Base-by-base conservation (phyloP, 1,139 yeast genomes). In the Saccharomyces hybrid region DNA sequence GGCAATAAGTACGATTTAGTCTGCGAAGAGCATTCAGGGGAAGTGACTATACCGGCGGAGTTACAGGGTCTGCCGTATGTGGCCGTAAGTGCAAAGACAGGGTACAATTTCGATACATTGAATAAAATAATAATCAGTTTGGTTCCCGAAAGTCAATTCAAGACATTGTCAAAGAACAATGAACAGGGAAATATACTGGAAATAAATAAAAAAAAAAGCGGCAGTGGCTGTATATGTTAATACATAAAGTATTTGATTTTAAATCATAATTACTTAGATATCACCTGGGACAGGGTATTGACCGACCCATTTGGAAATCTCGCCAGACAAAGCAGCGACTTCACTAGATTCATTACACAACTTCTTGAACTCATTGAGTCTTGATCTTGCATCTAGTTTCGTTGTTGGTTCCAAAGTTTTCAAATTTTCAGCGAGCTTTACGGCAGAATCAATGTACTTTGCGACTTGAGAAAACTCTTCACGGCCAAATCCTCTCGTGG, bases 61-160 rank as follows among this genome's bases (percentile, higher is more conserved):
- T 19, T 38, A 19, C 44, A 38, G 19, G 44, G 26, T 38, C 25
- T 38, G 38, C 73, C 65, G 60, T 89, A 89, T 68, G 88, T 88
- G 84, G 69, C 86, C 81, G 93, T 96, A 3, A 86, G 96, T 65
- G 99, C 99, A 7, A 91, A 90, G 72, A 82, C 95, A 1, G 93
- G 96, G 6, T 82, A 83, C 64, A 87, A 88, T 59, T 90, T 93
- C 34, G 79, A 79, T 53, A 88, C 86, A 28, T 80, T 89, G 47
- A 93, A 95, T 71, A 78, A 82, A 52, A 84, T 83, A 19, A 85
- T 93, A 63, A 96, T 96, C 38, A 79, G 82, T 58, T 81, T 83
- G 72, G 84, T 91, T 53, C 96, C 97, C 5, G 42, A 46, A 9
- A 59, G 60, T 11, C 59, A 59, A 31, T 66, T 62, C 48, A 49